Evolutionary conservation across 2,329 filamentous ascomycete genomes (phyloP), one percentile per base, ranked within the genome.

Genomic region (Colletotrichum echinochloae): DNA sequence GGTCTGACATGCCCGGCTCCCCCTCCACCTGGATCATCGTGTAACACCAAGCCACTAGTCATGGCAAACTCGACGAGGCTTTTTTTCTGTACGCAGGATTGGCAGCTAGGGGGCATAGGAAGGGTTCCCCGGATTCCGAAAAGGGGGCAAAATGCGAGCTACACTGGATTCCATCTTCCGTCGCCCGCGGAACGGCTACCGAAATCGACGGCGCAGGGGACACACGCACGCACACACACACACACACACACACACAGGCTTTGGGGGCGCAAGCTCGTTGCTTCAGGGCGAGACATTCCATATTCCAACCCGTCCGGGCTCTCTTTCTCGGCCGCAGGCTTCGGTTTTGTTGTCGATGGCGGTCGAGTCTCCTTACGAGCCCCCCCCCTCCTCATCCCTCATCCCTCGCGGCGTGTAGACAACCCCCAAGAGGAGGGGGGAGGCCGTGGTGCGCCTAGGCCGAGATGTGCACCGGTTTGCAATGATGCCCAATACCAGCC

Each of bases 401-500:
- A n/a, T 20, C 28, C 28, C 33, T 46, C 48, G 18, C 11, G 37
- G 51, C n/a, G n/a, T 33, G 30, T 8, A 56, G 61, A 44, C 46
- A 48, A 33, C 8, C 5, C 60, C 16, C n/a, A n/a, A n/a, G 20
- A 14, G 37, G 30, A 55, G 57, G 37, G n/a, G n/a, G n/a, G 39
- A 16, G 37, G 37, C 37, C 33, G 54, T 35, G 49, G 41, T n/a
- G 41, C 18, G 9, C 3, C 41, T 41, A 33, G 48, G n/a, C 51
- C 37, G 60, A 64, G 30, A 33, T 30, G 7, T 9, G 41, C 7
- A 18, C 18, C 9, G 48, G 37, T 18, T 23, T 16, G 16, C 56
- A 20, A n/a, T 41, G 37, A 65, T 44, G 56, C 66, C 66, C 33
- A 39, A 65, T 60, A 60, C 56, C 55, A 62, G 66, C 66, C 35